Base-by-base conservation (phyloP, 1,139 yeast species). In the Nakaseomyces bracarensis region DNA sequence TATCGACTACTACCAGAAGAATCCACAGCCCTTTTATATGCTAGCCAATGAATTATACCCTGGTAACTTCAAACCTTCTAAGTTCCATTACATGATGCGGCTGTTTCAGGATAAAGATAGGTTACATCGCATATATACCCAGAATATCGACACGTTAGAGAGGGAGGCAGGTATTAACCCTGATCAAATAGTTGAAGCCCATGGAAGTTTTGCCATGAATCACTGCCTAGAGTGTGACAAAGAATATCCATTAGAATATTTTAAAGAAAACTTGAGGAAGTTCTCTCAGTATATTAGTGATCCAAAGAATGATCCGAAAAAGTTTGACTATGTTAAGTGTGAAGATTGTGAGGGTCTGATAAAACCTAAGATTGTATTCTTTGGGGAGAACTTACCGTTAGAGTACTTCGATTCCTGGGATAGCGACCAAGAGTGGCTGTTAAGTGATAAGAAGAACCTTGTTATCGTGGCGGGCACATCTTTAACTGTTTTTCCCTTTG, bases 401-500 rank as follows among this genome's bases (percentile, higher is more conserved):
- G 65, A 67, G 44, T 84, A 87, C 55, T 87, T 82, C 60, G 75
- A 74, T 2, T 54, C 60, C 26, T 82, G 89, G 80, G 85, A 80
- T 3, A 68, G 72, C 14, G 96, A 86, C 53, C 48, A 65, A 3
- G 50, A 48, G 4, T 45, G 47, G 34, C 41, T 62, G 38, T 40
- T 42, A 19, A 43, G 49, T n/a, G 44, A 47, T 10, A 44, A 50
- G 0, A 61, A 63, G 9, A 59, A 62, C 10, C 60, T 89, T 21
- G 89, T 86, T 0, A 75, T 89, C 21, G 86, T 91, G 2, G 96
- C 95, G 0, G 98, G 98, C 1, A 87, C 96, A 0, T 84, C 96
- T 0, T 70, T 89, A 37, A 77, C 89, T 0, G 97, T 91, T 1
- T 77, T 75, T 47, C 98, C 98, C 1, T 91, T 89, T 70, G 95